Conservation (phyloP, 1,284 basidiomycete species). For the Rhodofomes roseus region DNA sequence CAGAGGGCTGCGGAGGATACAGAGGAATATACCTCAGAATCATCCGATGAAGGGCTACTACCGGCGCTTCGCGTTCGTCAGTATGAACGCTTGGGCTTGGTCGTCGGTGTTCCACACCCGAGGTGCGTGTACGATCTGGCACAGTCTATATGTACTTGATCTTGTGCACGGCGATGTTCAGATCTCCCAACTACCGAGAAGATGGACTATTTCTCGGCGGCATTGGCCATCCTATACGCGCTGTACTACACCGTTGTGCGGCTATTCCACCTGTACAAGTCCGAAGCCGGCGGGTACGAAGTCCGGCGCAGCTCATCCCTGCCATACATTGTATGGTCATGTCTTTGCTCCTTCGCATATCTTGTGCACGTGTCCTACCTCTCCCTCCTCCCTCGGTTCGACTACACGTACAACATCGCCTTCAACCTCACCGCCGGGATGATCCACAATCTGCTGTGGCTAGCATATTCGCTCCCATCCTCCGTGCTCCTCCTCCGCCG, state of each 20-base stretch:
- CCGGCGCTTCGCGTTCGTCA: slow-evolving; percentile 64
- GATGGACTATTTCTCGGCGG: slow-evolving; percentile 95
- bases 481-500: slow-evolving; percentile 45
- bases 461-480: slow-evolving; percentile 63
- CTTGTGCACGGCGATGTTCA: slow-evolving; percentile 26
- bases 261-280: slow-evolving; percentile 73
- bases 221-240: slow-evolving; percentile 73
- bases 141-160: slow-evolving; percentile 4
- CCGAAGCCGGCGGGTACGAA: slow-evolving; percentile 23
- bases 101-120: slow-evolving; percentile 90
- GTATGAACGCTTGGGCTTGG: slow-evolving; percentile 93
- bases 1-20: slow-evolving; percentile 50
- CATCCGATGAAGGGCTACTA: slow-evolving; percentile 78
- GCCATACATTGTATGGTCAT: slow-evolving; percentile 35
- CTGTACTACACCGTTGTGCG: slow-evolving; percentile 75
- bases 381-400: slow-evolving; percentile 74
- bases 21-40: slow-evolving; percentile 41
- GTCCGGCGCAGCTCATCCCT: background rate
- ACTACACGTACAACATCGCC: slow-evolving; percentile 93
- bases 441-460: slow-evolving; percentile 85
- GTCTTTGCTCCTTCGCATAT: slow-evolving; percentile 49
- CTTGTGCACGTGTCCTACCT: slow-evolving; percentile 78
- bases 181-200: slow-evolving; percentile 87
- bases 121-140: slow-evolving; percentile 44
- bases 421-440: slow-evolving; percentile 81